phyloP scores from a whole-genome alignment of 2,329 filamentous ascomycete genomes.

The Lithohypha guttulata region DNA sequence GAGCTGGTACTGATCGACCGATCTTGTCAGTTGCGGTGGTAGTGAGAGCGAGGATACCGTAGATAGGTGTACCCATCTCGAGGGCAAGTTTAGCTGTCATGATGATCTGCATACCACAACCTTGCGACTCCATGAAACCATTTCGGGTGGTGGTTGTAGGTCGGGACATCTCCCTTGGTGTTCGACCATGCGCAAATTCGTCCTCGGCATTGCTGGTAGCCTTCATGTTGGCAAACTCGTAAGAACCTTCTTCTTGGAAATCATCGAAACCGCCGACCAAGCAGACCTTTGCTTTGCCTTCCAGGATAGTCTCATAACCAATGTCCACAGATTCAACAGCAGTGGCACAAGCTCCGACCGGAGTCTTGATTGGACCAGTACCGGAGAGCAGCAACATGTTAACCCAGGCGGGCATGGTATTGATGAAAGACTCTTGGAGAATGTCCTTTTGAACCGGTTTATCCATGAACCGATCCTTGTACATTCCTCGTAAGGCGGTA shows the following conservation, averaged over 20 bases:
- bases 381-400: conserved; percentile 98
- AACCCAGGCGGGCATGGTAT: conserved; percentile 99
- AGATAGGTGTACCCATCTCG: conserved; percentile 97
- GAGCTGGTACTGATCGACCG: conserved; percentile 89
- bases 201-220: conserved; percentile 96
- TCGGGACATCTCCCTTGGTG: conserved; percentile 93
- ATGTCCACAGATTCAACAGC: conserved; percentile 96
- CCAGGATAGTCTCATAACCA: conserved; percentile 95
- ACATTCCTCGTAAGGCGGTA: conserved; percentile 87
- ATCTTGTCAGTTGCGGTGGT: conserved; percentile 99
- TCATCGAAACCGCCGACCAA: conserved; percentile 98
- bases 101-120: conserved; percentile 94
- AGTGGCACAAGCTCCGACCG: conserved; percentile 93
- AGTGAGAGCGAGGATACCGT: conserved; percentile 85
- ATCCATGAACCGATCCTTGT: conserved; percentile 93
- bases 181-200: conserved; percentile 89
- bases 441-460: conserved; percentile 98
- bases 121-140: conserved; percentile 99
- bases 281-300: conserved; percentile 95
- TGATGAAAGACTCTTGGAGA: conserved; percentile 98
- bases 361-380: conserved; percentile 96
- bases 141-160: conserved; percentile 93
- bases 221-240: conserved; percentile 99
- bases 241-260: conserved; percentile 97
- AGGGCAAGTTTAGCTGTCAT: conserved; percentile 94